Conservation (phyloP, 805 yeast species). For the Torulaspora gathmanii region DNA sequence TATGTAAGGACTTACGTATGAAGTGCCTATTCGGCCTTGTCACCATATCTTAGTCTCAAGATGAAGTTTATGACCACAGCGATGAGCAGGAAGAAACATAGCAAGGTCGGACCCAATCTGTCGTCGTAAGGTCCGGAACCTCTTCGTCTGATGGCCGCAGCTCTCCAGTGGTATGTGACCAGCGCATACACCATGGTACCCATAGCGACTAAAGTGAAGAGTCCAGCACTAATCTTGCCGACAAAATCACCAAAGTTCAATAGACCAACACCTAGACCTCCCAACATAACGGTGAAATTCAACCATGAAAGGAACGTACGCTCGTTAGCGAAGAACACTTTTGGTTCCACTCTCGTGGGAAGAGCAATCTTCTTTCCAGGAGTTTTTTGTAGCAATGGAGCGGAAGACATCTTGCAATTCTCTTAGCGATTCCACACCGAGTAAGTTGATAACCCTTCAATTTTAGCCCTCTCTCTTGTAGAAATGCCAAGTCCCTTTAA, state of each 20-base stretch:
- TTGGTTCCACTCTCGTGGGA: constrained; percentile 98
- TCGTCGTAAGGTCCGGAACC: constrained; percentile 99
- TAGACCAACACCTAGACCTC: constrained; percentile 93
- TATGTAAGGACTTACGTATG: not conserved
- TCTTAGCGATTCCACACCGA: not conserved
- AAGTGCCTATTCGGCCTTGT: constrained; percentile 1
- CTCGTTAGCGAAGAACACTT: constrained; percentile 97
- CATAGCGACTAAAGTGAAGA: constrained; percentile 95
- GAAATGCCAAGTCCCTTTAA: constrained; percentile 5
- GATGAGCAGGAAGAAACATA: constrained; percentile 84
- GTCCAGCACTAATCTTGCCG: constrained; percentile 88
- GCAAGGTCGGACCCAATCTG: constrained; percentile 96
- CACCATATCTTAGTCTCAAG: constrained; percentile 48
- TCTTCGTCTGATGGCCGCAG: constrained; percentile 94
- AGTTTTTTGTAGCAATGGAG: constrained; percentile 67
- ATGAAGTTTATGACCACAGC: constrained; percentile 93
- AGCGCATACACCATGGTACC: constrained; percentile 95
- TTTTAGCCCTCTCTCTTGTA: not conserved
- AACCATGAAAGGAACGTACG: constrained; percentile 98
- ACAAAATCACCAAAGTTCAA: constrained; percentile 93
- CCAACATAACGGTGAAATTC: constrained; percentile 96
- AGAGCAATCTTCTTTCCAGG: constrained; percentile 92
- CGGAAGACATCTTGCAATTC: constrained; percentile 45
- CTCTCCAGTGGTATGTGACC: constrained; percentile 98
- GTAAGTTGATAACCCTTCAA: too few relatives aligned